A percentile compares a stretch with the other conserved stretches of the same genome.
Evolutionary conservation across 257 asterid species (phyloP).

Genomic region (Nicotiana sylvestris): DNA sequence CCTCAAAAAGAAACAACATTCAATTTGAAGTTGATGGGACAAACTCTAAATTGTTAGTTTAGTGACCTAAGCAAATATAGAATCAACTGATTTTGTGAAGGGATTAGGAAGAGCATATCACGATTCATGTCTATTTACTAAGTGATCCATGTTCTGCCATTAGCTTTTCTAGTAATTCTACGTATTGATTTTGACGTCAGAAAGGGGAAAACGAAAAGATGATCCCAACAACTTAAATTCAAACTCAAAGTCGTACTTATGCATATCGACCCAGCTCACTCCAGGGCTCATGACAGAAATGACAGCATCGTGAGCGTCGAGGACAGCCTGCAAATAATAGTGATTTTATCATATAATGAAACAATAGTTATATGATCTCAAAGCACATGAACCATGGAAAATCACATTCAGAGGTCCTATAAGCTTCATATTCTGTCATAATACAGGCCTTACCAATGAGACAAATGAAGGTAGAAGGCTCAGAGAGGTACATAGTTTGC

Average conservation of each 20-base stretch:
- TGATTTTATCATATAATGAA: background rate
- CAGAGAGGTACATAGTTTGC: background rate
- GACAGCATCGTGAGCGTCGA: constrained; percentile 92
- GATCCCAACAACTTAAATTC: background rate
- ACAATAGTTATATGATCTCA: background rate
- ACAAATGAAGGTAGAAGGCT: background rate
- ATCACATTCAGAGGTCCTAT: background rate
- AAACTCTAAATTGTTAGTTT: background rate
- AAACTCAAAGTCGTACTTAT: constrained; percentile 52
- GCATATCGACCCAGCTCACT: constrained; percentile 93
- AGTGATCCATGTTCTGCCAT: background rate
- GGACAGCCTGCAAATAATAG: constrained; percentile 75
- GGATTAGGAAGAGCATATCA: background rate
- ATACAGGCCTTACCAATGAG: background rate
- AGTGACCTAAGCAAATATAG: background rate
- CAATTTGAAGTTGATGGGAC: constrained; percentile 1
- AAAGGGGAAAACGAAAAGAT: background rate
- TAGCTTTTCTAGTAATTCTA: background rate
- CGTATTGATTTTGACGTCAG: background rate
- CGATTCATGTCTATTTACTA: background rate
- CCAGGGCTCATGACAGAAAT: constrained; percentile 86
- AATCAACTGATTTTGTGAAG: background rate
- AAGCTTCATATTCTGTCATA: background rate
- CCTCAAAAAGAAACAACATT: background rate
- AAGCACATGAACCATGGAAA: background rate